Conservation (phyloP, 305 asterid genomes). For the Fraxinus albicans region DNA sequence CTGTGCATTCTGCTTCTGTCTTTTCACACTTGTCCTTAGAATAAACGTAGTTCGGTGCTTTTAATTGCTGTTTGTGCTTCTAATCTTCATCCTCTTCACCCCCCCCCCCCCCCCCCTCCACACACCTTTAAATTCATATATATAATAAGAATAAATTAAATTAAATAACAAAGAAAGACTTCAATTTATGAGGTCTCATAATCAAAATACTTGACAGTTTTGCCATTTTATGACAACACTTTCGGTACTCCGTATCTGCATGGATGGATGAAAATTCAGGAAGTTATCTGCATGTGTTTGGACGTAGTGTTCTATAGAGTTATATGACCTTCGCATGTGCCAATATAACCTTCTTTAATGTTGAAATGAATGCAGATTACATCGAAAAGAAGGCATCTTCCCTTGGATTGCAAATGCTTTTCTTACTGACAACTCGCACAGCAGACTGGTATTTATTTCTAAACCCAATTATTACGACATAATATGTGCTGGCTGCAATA, state of each 20-base stretch:
- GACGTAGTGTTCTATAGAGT: slow-evolving; percentile 3
- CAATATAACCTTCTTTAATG: neutral
- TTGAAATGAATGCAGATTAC: slow-evolving; percentile 56
- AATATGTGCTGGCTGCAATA: neutral
- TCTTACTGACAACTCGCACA: slow-evolving; percentile 88
- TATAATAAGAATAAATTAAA: neutral
- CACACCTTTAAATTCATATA: neutral
- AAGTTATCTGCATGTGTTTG: neutral
- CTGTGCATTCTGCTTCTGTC: neutral
- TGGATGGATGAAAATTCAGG: neutral
- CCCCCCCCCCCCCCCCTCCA: neutral
- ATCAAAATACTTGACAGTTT: neutral
- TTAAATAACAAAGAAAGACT: neutral
- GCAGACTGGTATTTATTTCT: slow-evolving; percentile 71
- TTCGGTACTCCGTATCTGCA: neutral
- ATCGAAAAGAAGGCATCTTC: slow-evolving; percentile 88
- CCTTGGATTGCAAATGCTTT: slow-evolving; percentile 69
- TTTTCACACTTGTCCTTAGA: neutral
- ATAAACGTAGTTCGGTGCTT: neutral
- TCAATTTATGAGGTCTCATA: neutral
- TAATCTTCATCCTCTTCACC: neutral
- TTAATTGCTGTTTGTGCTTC: neutral
- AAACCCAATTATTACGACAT: slow-evolving; percentile 4
- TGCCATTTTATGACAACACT: neutral
- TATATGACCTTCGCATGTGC: neutral